Conservation (phyloP, 257 asterid species). For the Paulownia fortunei region DNA sequence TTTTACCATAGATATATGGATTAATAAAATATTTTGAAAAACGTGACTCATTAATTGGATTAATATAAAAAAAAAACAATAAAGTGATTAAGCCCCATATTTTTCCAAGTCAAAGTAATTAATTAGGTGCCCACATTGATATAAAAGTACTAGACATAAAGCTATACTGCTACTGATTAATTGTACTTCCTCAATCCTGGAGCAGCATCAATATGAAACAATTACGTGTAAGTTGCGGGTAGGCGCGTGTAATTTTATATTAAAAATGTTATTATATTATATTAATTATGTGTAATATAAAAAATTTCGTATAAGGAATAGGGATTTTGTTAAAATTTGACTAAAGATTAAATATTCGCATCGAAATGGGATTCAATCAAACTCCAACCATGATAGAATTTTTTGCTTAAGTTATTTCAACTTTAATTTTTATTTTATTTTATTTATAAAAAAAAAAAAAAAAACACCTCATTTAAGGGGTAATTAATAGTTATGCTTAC, state of each 20-base stretch:
- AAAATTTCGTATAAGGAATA: too few species aligned
- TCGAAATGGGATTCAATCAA: too few species aligned
- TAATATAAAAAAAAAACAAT: slow-evolving; percentile 20
- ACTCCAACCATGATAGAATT: too few species aligned
- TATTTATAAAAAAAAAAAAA: too few species aligned
- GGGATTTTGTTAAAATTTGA: too few species aligned
- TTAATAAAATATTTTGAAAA: slow-evolving; percentile 13
- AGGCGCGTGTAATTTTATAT: too few species aligned
- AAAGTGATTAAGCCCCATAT: slow-evolving; percentile 27
- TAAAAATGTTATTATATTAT: too few species aligned
- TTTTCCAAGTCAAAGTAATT: slow-evolving; percentile 18
- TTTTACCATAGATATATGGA: background rate
- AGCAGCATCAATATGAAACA: slow-evolving; percentile 18
- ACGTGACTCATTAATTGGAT: slow-evolving; percentile 22
- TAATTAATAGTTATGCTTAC: slow-evolving; percentile 14
- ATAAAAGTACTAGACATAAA: slow-evolving; percentile 6
- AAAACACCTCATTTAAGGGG: background rate
- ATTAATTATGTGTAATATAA: too few species aligned
- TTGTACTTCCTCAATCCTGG: slow-evolving; percentile 3
- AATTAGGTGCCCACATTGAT: slow-evolving; percentile 34
- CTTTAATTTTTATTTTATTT: background rate
- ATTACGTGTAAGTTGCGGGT: background rate
- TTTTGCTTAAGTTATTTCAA: background rate
- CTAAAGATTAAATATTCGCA: too few species aligned
- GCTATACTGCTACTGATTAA: background rate